Conservation (phyloP, 2,329 filamentous ascomycete genomes). For the Beauveria varroae region DNA sequence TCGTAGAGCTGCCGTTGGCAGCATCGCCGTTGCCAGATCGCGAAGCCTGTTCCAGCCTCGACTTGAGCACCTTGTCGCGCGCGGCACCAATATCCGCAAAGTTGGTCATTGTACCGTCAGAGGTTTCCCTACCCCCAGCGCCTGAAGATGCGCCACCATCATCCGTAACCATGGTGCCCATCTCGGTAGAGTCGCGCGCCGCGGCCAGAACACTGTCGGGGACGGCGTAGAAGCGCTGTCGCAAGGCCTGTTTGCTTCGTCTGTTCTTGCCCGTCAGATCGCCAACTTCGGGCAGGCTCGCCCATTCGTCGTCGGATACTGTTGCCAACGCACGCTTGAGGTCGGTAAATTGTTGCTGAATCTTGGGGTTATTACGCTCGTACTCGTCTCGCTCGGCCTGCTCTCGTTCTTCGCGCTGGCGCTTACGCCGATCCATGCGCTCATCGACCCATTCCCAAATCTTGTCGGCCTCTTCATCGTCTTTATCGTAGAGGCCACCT, state of each 20-base stretch:
- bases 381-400: conserved; percentile 87
- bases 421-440: conserved; percentile 87
- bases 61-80: conserved; percentile 89
- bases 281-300: conserved; percentile 87
- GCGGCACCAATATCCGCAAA: conserved; percentile 96
- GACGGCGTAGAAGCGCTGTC: conserved; percentile 88
- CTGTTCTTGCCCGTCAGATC: conserved; percentile 94
- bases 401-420: conserved; percentile 92
- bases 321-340: conserved; percentile 83
- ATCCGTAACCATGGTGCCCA: conserved; percentile 82
- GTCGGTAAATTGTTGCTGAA: conserved; percentile 95
- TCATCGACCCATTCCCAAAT: conserved; percentile 96
- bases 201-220: conserved; percentile 92
- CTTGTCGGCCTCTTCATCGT: conserved; percentile 94
- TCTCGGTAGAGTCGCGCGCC: conserved; percentile 69
- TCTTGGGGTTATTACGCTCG: conserved; percentile 96
- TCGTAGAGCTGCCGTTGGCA: conserved; percentile 72
- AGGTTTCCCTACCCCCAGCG: conserved; percentile 29
- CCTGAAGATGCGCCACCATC: conserved; percentile 48
- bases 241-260: conserved; percentile 71
- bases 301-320: conserved; percentile 94
- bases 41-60: conserved; percentile 85
- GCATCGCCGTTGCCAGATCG: conserved; percentile 56
- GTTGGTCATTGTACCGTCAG: conserved; percentile 92
- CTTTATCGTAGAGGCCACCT: conserved; percentile 90